Evolutionary conservation across 2,329 filamentous ascomycete species (phyloP).

Genomic region (Ascochyta clinopodiicola): DNA sequence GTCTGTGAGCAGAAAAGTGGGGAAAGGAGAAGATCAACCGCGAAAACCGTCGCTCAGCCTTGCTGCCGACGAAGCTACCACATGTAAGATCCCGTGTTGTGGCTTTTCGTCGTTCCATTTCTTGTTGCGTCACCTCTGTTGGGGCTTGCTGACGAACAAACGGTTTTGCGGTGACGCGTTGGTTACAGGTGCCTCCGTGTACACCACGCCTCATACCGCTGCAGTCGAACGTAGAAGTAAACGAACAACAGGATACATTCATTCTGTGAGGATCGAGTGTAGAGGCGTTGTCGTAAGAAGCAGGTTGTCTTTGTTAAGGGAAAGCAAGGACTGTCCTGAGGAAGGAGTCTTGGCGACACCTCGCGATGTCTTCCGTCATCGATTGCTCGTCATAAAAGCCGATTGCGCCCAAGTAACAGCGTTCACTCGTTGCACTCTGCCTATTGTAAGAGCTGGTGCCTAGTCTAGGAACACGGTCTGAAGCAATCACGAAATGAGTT

Average conservation of each 20-base stretch:
- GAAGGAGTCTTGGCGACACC: slow-evolving; percentile 14
- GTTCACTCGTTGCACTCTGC: not conserved
- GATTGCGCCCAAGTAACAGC: not conserved
- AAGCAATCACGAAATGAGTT: slow-evolving; percentile 1
- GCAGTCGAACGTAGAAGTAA: not conserved
- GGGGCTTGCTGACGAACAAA: slow-evolving; percentile 10
- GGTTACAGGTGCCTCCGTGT: not conserved
- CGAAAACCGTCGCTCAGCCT: slow-evolving; percentile 10
- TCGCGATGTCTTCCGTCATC: slow-evolving; percentile 24
- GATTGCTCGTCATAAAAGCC: not conserved
- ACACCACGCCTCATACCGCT: not conserved
- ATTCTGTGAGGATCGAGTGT: not conserved
- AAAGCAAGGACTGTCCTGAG: not conserved
- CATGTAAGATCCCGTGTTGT: slow-evolving; percentile 2
- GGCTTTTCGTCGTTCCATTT: slow-evolving; percentile 4
- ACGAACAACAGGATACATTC: not conserved
- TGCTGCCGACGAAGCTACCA: not conserved
- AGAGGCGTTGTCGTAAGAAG: not conserved
- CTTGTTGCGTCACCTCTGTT: slow-evolving; percentile 3
- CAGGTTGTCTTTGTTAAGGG: not conserved
- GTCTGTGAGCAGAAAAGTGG: slow-evolving; percentile 14
- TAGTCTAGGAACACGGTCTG: not conserved
- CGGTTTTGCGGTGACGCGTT: slow-evolving; percentile 1
- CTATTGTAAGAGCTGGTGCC: not conserved
- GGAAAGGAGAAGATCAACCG: slow-evolving; percentile 13